phyloP scores from a whole-genome alignment of 371 early-diverging fungal genomes.

The Nematocida sp. region DNA sequence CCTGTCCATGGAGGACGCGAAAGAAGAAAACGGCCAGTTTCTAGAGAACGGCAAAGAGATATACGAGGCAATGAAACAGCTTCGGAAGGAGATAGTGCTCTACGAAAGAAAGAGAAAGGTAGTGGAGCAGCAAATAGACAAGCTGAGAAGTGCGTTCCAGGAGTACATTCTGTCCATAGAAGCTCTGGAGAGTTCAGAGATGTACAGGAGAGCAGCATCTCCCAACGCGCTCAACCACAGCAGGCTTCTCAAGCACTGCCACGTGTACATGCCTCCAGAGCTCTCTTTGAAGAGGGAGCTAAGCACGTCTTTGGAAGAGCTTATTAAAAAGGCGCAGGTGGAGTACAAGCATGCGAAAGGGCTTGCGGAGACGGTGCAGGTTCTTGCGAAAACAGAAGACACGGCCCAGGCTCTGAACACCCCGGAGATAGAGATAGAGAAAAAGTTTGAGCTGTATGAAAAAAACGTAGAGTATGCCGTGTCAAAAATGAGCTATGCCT shows the following conservation, averaged over 20 bases:
- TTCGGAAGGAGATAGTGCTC: conserved; percentile 24
- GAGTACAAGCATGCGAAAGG: conserved; percentile 45
- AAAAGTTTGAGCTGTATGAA: conserved; percentile 37
- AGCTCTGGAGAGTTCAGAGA: conserved; percentile 17
- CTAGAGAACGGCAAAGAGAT: conserved; percentile 15
- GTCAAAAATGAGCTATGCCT: conserved; percentile 31
- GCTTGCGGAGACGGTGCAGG: background rate
- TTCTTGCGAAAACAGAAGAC: background rate
- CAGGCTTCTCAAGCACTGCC: conserved; percentile 39
- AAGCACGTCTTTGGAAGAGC: background rate
- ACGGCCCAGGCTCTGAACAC: background rate
- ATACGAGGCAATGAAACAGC: conserved; percentile 23
- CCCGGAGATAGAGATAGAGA: conserved; percentile 10
- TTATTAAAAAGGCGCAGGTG: conserved; percentile 17
- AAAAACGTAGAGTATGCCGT: conserved; percentile 37
- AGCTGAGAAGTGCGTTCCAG: background rate
- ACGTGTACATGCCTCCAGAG: conserved; percentile 18
- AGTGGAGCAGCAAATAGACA: conserved; percentile 34
- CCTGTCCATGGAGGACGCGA: conserved; percentile 20
- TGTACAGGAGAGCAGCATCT: conserved; percentile 16
- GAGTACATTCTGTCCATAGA: conserved; percentile 45
- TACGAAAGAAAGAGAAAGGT: conserved; percentile 32
- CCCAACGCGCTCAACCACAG: conserved; percentile 18
- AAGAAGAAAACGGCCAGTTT: background rate
- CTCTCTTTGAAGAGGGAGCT: background rate